Base-by-base conservation (phyloP, 768 basidiomycete species). In the Psilocybe tampanensis region DNA sequence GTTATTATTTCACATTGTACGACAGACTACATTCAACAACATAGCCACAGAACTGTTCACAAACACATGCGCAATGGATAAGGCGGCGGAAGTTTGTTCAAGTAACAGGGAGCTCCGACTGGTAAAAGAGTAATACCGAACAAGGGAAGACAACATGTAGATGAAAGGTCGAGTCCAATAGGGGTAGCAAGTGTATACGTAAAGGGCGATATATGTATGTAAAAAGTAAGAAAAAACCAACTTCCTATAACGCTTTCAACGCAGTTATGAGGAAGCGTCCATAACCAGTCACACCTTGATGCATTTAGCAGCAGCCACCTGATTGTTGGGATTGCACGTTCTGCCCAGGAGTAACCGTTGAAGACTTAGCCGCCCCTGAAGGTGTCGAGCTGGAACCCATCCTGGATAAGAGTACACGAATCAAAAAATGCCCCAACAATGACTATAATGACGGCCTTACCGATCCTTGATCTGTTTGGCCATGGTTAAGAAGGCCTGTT, bases 401-500 rank as follows among this genome's bases (percentile, higher is more conserved):
- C 62, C 93, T 94, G 53, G 34, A 21, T 47, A 33, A 54, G n/a
- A 29, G 32, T 53, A 49, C 51, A 36, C n/a, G 8, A 39, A 54
- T 52, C 41, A 32, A 41, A 39, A 39, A 39, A 39, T 13, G 3
- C 36, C 39, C 56, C 22, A 44, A 15, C 24, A 19, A 41, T 34
- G n/a, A 29, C 9, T 39, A 18, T 4, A 47, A 8, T 7, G 15
- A 26, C 12, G 53, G 18, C 60, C 84, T 29, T 66, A 90, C 92
- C 92, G 86, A 73, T 94, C 92, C 72, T 94, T 94, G 71, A 94
- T 94, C 75, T 94, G 92, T 80, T 96, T 92, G 3, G 97, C 95
- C 85, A 99, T 93, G 26, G 95, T 95, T 81, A 98, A 88, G 86
- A 99, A 99, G 5, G 97, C 95, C 74, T 99, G 94, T 73, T 99